These are phyloP conservation scores for Hirschfeldia incana DNA, from an alignment of 345 rosid genomes.

Conservation along the genomic window DNA sequence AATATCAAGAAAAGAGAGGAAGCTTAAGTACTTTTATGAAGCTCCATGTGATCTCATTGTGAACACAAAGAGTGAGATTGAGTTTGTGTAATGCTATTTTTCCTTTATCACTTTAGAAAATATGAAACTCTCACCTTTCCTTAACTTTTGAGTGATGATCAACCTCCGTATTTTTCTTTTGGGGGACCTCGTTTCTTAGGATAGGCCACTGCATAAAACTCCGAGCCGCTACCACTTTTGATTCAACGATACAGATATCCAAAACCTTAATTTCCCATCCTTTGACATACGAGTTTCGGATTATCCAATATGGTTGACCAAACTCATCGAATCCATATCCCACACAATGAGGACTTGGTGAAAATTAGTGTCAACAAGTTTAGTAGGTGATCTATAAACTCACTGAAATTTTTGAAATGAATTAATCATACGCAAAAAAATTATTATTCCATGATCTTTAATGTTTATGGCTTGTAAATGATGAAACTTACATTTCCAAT, in stretches of 20 bases:
- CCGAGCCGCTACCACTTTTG: background rate
- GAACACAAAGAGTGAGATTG: too few relatives aligned
- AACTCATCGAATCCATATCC: background rate
- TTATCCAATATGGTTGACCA: conserved; percentile 6
- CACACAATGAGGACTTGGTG: background rate
- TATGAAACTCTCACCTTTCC: too few relatives aligned
- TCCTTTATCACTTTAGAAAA: too few relatives aligned
- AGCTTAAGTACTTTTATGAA: too few relatives aligned
- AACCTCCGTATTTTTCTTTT: background rate
- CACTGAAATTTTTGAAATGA: background rate
- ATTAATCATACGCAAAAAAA: background rate
- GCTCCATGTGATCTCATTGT: too few relatives aligned
- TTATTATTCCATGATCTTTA: background rate
- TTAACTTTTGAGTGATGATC: too few relatives aligned
- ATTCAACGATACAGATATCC: background rate
- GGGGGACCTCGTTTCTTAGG: background rate
- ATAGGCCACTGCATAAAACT: background rate
- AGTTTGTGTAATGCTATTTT: too few relatives aligned
- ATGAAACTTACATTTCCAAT: background rate
- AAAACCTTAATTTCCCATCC: background rate
- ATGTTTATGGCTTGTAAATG: background rate
- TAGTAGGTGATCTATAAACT: background rate
- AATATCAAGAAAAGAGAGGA: too few relatives aligned
- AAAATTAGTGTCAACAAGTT: background rate
- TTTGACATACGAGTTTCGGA: background rate